Base-by-base conservation (phyloP, 106 monocot genomes). In the Xerophyta viscosa region DNA sequence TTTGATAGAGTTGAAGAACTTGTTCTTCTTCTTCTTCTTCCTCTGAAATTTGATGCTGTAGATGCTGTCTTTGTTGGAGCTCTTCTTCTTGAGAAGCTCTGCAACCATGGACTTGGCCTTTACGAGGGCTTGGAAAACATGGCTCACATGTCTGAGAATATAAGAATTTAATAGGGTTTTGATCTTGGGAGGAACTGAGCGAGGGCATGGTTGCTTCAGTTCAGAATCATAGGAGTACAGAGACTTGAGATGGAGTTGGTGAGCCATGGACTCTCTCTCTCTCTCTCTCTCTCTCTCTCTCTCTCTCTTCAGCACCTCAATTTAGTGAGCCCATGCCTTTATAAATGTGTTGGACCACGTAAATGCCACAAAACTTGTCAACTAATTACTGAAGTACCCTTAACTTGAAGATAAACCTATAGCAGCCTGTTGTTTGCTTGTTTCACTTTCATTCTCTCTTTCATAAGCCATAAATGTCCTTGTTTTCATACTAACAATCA, bases 191-290 rank as follows among this genome's bases (percentile, higher is more conserved):
- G 54, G 50, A 45, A 69, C 30, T 31, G 78, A 67, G 52, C 33
- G 66, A 17, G 63, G 72, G 17, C 25, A 52, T 21, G 54, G 41
- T 12, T 62, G 21, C 36, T 63, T 58, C 63, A 70, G 0, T 28
- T 55, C 23, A 45, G 30, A 63, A 36, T 51, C 24, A 39, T 60
- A 53, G 46, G 57, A 23, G 43, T 13, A 31, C n/a, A 54, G 61
- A n/a, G 56, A 57, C 0, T 49, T 62, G 20, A 50, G 26, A 29
- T 62, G 41, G 31, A 37, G 41, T 52, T 62, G 57, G 48, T 67
- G 67, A 67, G 74, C 67, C 74, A 74, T 74, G 53, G 52, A 3
- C n/a, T n/a, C n/a, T n/a, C n/a, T n/a, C n/a, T n/a, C n/a, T n/a
- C n/a, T n/a, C n/a, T n/a, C n/a, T n/a, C n/a, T n/a, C n/a, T n/a